Conservation (phyloP, 805 yeast species). For the Saccharomycopsis synnaedendra region DNA sequence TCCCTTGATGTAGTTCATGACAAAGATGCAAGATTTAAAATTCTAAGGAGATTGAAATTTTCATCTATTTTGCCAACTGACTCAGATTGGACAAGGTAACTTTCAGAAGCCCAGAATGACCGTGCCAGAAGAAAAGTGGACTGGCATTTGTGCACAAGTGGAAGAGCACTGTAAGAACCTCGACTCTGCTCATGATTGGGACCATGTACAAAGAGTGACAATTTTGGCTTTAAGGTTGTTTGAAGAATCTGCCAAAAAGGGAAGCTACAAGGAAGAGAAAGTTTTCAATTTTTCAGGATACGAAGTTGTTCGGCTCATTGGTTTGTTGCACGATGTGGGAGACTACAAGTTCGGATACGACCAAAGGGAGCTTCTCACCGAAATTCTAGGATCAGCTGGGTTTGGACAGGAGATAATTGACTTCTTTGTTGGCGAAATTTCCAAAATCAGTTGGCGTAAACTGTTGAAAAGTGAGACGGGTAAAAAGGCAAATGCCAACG, state of each 20-base stretch:
- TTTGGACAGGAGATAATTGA: conserved; percentile 1
- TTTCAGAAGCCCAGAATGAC: background rate
- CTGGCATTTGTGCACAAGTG: background rate
- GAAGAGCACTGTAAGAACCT: conserved; percentile 7
- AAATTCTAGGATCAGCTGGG: conserved; percentile 1
- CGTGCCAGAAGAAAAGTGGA: background rate
- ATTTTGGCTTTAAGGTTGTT: conserved; percentile 4
- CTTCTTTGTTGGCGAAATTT: background rate
- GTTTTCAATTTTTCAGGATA: background rate
- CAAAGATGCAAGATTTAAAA: background rate
- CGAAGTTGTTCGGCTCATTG: conserved; percentile 8
- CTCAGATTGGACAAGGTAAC: background rate
- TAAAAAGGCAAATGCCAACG: background rate
- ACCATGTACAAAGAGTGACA: conserved; percentile 11
- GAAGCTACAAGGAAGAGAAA: background rate
- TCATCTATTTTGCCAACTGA: background rate
- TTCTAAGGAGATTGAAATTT: background rate
- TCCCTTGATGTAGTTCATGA: conserved; percentile 37
- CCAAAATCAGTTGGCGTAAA: conserved; percentile 9
- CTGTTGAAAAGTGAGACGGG: background rate
- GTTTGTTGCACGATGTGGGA: conserved; percentile 13
- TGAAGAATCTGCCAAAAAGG: background rate
- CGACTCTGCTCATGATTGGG: conserved; percentile 14
- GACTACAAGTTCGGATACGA: conserved; percentile 14
- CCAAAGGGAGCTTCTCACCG: conserved; percentile 2